These are phyloP conservation scores for Myxozyma nipponensis DNA, from an alignment of 805 yeast genomes.

Conservation along the genomic window DNA sequence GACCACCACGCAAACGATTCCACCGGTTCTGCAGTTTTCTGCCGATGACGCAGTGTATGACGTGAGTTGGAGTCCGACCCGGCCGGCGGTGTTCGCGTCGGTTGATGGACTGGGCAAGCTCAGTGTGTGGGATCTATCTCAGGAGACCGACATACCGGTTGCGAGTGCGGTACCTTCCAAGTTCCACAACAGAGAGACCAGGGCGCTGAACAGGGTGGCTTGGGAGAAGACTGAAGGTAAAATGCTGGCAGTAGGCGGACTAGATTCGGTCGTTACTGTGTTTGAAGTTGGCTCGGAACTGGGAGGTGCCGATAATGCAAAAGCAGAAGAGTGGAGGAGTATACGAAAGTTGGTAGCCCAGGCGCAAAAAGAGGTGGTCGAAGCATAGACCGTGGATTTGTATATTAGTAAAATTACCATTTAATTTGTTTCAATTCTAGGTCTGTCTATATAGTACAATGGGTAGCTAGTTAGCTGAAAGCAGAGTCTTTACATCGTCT, in stretches of 20 bases:
- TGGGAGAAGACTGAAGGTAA: slow-evolving; percentile 34
- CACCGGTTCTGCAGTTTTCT: slow-evolving; percentile 30
- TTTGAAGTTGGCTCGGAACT: slow-evolving; percentile 31
- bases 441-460: not conserved
- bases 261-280: slow-evolving; percentile 35
- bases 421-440: not conserved
- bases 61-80: slow-evolving; percentile 39
- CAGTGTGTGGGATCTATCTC: slow-evolving; percentile 41
- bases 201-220: slow-evolving; percentile 34
- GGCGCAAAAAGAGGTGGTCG: not conserved
- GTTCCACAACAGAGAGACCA: not conserved
- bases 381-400: not conserved
- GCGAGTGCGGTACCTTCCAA: slow-evolving; percentile 25
- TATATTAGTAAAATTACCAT: not conserved
- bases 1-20: slow-evolving; percentile 5
- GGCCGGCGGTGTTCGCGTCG: slow-evolving; percentile 37
- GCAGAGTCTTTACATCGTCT: not conserved
- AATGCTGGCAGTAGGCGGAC: slow-evolving; percentile 36
- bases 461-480: not conserved
- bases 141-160: slow-evolving; percentile 34
- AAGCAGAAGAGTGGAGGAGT: slow-evolving; percentile 18
- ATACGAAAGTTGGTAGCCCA: slow-evolving; percentile 11
- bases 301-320: slow-evolving; percentile 17
- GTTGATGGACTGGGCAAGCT: slow-evolving; percentile 38
- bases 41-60: slow-evolving; percentile 38